phyloP scores from a whole-genome alignment of 345 rosid genomes.

The Rhodomyrtus tomentosa region DNA sequence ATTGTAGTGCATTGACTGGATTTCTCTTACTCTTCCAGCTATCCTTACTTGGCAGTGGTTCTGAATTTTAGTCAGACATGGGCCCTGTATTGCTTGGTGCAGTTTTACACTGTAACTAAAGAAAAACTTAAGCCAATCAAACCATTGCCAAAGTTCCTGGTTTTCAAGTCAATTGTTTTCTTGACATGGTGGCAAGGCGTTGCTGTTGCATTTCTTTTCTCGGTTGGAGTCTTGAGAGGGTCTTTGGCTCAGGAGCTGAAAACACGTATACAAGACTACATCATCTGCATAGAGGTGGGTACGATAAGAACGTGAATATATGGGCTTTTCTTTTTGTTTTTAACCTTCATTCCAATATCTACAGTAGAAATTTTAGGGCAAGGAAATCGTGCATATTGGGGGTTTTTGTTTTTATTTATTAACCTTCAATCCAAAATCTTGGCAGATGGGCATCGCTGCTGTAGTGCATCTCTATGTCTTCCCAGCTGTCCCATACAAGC shows the following conservation, averaged over 20 bases:
- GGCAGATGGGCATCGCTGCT: slow-evolving; percentile 96
- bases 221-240: slow-evolving; percentile 79
- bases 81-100: slow-evolving; percentile 97
- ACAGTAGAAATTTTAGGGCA: slow-evolving; percentile 49
- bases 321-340: neutral
- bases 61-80: slow-evolving; percentile 97
- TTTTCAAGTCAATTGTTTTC: slow-evolving; percentile 93
- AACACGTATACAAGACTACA: slow-evolving; percentile 87
- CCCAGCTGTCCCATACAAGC: slow-evolving; percentile 89
- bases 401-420: neutral
- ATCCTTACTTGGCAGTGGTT: slow-evolving; percentile 91
- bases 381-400: neutral
- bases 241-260: slow-evolving; percentile 82
- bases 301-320: neutral
- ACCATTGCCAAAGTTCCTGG: slow-evolving; percentile 91
- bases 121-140: slow-evolving; percentile 81
- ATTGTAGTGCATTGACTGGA: neutral
- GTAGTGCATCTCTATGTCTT: slow-evolving; percentile 89
- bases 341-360: neutral
- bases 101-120: slow-evolving; percentile 81
- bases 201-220: slow-evolving; percentile 83
- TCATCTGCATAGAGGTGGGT: slow-evolving; percentile 88
- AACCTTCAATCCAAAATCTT: neutral
- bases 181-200: slow-evolving; percentile 99
- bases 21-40: slow-evolving; percentile 35